Base-by-base conservation (phyloP, 768 basidiomycete species). In the Tylopilus rubrobrunneus region DNA sequence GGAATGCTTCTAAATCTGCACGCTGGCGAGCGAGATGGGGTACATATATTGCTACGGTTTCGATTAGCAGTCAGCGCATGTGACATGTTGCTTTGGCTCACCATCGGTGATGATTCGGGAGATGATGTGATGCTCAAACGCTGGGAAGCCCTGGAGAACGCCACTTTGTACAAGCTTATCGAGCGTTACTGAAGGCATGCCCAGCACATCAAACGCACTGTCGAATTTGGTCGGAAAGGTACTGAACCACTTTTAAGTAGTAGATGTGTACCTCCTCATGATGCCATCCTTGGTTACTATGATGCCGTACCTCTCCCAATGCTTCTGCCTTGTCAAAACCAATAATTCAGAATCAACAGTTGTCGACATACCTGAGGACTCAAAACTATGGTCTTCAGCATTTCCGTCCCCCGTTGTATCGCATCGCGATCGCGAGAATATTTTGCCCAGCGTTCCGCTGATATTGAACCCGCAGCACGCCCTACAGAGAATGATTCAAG, bases 121-220 rank as follows among this genome's bases (percentile, higher is more conserved):
- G 36, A 86, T 66, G 27, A 87, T 74, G 19, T 69, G 66, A 3
- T 78, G 75, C 47, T 85, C 77, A 42, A 87, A 62, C 17, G 68
- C 60, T 0, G 65, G 64, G 0, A 96, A 72, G 12, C 52, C 58
- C 19, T 45, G 58, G 10, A 71, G 40, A 29, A 52, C 41, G 67
- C 77, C 14, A 83, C 87, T 42, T 85, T 4, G 60, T 39, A 34
- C 62, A 29, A 95, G 71, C 12, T 63, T 60, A 3, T 69, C 59
- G 0, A 78, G 65, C 1, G 73, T 77, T 27, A 90, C 65, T 2
- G 73, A 72, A 2, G 83, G 82, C 63, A 84, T 79, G 15, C 82
- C 73, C 21, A 96, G 72, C 56, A 93, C 72, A 45, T 90, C 84
- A 59, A 82, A 92, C 0, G 87, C 89, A 64, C 93, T 96, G 57